Percentiles rank a stretch among this genome's conserved stretches.
Evolutionary conservation across 2,329 filamentous ascomycete species (phyloP).

Genomic region (Colletotrichum chrysophilum): DNA sequence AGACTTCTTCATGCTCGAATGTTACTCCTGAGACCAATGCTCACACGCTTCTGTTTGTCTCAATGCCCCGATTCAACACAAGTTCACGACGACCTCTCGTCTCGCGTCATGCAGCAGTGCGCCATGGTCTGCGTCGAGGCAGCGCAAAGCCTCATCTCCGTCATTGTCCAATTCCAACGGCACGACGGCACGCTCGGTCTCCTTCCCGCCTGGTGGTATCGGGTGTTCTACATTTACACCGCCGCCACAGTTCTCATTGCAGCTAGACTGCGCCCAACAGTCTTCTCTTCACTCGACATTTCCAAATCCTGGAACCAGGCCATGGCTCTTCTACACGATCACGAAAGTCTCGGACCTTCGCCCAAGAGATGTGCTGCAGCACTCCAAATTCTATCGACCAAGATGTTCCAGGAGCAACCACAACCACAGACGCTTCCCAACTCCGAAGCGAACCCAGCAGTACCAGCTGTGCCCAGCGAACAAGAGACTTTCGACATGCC

Average conservation of each 20-base stretch:
- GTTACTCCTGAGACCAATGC: constrained; percentile 35
- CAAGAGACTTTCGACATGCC: constrained; percentile 15
- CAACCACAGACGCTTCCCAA: neutral
- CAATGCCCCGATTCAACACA: constrained; percentile 21
- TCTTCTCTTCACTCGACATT: constrained; percentile 31
- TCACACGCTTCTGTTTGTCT: constrained; percentile 35
- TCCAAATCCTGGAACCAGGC: constrained; percentile 36
- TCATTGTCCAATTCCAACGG: constrained; percentile 32
- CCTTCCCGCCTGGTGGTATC: constrained; percentile 44
- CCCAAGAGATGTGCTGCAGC: constrained; percentile 36
- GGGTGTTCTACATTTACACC: constrained; percentile 41
- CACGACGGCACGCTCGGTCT: constrained; percentile 36
- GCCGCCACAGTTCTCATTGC: constrained; percentile 41
- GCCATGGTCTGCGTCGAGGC: constrained; percentile 38
- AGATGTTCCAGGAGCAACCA: constrained; percentile 31
- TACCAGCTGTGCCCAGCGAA: neutral
- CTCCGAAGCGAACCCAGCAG: neutral
- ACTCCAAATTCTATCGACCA: constrained; percentile 37
- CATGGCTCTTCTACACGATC: constrained; percentile 34
- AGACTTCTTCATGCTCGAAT: constrained; percentile 40
- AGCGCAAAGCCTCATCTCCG: constrained; percentile 35
- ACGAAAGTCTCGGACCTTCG: constrained; percentile 38
- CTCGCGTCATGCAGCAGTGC: constrained; percentile 35
- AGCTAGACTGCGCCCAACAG: constrained; percentile 36
- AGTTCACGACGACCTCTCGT: constrained; percentile 26